These are phyloP conservation scores for Penicillium sp. DNA, from an alignment of 2,329 filamentous ascomycete species.

Conservation along the genomic window DNA sequence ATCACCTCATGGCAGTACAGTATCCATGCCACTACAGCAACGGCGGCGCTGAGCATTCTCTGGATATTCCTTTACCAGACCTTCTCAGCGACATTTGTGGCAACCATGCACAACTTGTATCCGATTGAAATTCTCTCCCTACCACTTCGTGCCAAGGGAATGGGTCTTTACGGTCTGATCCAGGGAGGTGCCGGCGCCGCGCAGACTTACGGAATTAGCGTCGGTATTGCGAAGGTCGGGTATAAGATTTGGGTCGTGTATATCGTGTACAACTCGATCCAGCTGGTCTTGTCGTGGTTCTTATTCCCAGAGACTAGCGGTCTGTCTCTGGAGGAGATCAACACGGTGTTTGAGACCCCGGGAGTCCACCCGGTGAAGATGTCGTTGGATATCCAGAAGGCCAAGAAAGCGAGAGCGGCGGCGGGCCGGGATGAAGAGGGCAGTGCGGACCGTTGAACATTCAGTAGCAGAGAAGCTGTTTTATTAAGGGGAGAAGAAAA, in stretches of 20 bases:
- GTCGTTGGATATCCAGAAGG: slow-evolving; percentile 35
- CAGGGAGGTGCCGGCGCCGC: slow-evolving; percentile 40
- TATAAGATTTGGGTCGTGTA: slow-evolving; percentile 48
- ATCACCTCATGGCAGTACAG: slow-evolving; percentile 44
- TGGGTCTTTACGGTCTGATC: slow-evolving; percentile 41
- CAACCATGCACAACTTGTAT: slow-evolving; percentile 44
- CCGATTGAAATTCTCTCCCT: slow-evolving; percentile 40
- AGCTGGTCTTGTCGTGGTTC: slow-evolving; percentile 43
- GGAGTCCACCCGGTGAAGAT: slow-evolving; percentile 40
- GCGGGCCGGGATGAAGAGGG: slow-evolving; percentile 17
- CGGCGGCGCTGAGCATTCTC: slow-evolving; percentile 38
- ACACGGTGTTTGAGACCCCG: slow-evolving; percentile 48
- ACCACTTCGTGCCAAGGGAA: slow-evolving; percentile 39
- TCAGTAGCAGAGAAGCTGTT: background rate
- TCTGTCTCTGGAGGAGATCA: slow-evolving; percentile 49
- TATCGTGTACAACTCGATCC: slow-evolving; percentile 43
- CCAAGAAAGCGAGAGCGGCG: slow-evolving; percentile 29
- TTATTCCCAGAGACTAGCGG: slow-evolving; percentile 47
- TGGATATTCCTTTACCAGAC: slow-evolving; percentile 46
- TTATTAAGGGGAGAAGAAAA: background rate
- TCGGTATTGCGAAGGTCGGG: slow-evolving; percentile 41
- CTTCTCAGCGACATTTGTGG: slow-evolving; percentile 40
- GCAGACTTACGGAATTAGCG: slow-evolving; percentile 42
- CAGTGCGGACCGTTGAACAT: background rate
- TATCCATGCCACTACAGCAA: slow-evolving; percentile 23